Evolutionary conservation across 345 rosid genomes (phyloP), one percentile per base, ranked within the genome.

Genomic region (Bruguiera sexangula): DNA sequence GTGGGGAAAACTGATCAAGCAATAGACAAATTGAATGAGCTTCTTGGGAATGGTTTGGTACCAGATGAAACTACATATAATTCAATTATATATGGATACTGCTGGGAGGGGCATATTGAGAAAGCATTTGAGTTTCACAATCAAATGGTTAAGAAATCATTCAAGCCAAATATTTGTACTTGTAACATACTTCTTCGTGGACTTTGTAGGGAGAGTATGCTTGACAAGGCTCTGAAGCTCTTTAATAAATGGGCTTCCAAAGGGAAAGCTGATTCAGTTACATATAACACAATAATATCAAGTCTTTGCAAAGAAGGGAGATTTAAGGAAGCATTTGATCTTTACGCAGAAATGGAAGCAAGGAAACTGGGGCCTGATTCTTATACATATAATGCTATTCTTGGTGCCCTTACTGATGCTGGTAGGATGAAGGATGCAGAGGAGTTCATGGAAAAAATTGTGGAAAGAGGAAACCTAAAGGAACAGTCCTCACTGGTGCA

Each of bases 91-190:
- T 88, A 75, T 9, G 96, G 97, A 37, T 89, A 81, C 77, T 91
- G 87, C 79, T 77, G 75, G 75, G 90, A 88, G 73, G 88, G 86
- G 60, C 71, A 74, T 18, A 81, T 89, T 74, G 93, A 89, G 73
- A 88, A 91, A 76, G 98, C 95, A 3, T 91, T 94, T 53, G 86
- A 89, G 78, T 87, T 91, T 77, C 82, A 89, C 77, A 88, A 88
- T 67, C 79, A 87, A 73, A 85, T 86, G 79, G 80, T 89, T 54
- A 83, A 84, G 67, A 87, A 85, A n/a, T 85, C 89, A 11, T 86
- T 89, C 71, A 88, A 86, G 73, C 95, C 97, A 7, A 84, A 84
- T 69, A 70, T 70, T 34, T 78, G 76, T 76, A 84, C 95, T 15
- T 87, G 85, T 69, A 94, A 88, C 74, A 84, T 89, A 80, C 93